phyloP scores from a whole-genome alignment of 495 filamentous ascomycete species.

The Trichoderma reesei region DNA sequence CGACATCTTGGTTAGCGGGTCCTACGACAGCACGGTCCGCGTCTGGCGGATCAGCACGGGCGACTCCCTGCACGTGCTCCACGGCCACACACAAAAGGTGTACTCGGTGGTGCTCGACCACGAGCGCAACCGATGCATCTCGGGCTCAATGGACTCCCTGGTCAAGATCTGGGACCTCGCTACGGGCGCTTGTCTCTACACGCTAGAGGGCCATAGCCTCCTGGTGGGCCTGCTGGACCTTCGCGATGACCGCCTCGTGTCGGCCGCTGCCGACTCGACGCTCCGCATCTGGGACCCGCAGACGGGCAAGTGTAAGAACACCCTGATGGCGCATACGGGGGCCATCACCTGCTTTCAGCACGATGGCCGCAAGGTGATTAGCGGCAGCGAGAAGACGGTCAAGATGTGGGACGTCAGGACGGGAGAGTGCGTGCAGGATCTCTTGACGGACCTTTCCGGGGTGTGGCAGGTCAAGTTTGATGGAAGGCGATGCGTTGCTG shows the following conservation, averaged over 20 bases:
- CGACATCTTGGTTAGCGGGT: constrained; percentile 96
- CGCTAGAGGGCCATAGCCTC: constrained; percentile 87
- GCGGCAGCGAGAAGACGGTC: constrained; percentile 85
- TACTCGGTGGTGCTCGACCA: constrained; percentile 96
- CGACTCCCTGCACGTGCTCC: constrained; percentile 76
- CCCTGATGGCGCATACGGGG: constrained; percentile 83
- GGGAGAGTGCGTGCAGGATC: constrained; percentile 85
- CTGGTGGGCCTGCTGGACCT: constrained; percentile 88
- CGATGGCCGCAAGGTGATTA: constrained; percentile 93
- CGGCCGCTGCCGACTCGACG: constrained; percentile 90
- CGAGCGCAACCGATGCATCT: constrained; percentile 89
- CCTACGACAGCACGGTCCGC: constrained; percentile 91
- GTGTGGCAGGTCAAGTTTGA: constrained; percentile 99
- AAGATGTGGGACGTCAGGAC: constrained; percentile 98
- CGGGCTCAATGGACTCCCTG: constrained; percentile 94
- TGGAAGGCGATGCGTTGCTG: constrained; percentile 87
- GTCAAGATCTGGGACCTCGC: constrained; percentile 99
- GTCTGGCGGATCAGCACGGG: constrained; percentile 98
- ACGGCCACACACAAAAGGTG: constrained; percentile 86
- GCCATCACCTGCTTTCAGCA: constrained; percentile 99
- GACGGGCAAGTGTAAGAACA: constrained; percentile 81
- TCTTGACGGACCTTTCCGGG: constrained; percentile 88
- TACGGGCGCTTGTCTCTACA: constrained; percentile 74
- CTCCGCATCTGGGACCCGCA: constrained; percentile 96
- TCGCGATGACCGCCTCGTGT: constrained; percentile 78